Base-by-base conservation (phyloP, 345 rosid genomes). In the Sonneratia alba region DNA sequence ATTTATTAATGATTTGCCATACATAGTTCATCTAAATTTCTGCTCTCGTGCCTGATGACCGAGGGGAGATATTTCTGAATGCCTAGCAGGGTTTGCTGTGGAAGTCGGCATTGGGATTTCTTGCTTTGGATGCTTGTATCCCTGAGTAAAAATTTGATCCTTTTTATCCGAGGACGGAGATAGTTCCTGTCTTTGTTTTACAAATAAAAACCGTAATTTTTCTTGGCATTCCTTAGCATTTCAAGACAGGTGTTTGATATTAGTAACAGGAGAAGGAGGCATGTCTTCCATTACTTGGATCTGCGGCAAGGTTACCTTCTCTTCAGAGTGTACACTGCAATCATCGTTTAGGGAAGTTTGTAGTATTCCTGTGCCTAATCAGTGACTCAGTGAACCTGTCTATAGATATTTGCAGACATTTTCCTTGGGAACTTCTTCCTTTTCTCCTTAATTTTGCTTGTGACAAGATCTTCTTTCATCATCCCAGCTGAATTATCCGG, bases 41-140 rank as follows among this genome's bases (percentile, higher is more conserved):
- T 27, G 37, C 66, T 62, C 38, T 62, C 38, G 8, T 27, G 15
- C 27, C 12, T 24, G 51, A 43, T 57, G n/a, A 57, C 34, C 1
- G 63, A 57, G 59, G 6, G 22, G 59, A 57, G n/a, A 22, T n/a
- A 7, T 22, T 22, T 62, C 16, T 15, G 38, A 34, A 62, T 34
- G 36, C 66, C 7, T 36, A 34, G 83, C 91, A 91, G 95, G 91
- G 83, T 66, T 59, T 90, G 18, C 75, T 91, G 55, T 87, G 89
- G 97, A 94, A 83, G 75, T 68, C 85, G 22, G 70, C 85, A 66
- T 16, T 79, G 53, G 82, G 80, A 74, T 88, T 86, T 77, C 82
- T 91, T 76, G 82, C 90, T 72, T 72, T 91, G 74, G 98, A 94
- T 83, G 84, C 82, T 77, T 88, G 98, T 93, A 89, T 89, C 97